Evolutionary conservation across 2,329 filamentous ascomycete species (phyloP).

Genomic region (Triangularia setosa): DNA sequence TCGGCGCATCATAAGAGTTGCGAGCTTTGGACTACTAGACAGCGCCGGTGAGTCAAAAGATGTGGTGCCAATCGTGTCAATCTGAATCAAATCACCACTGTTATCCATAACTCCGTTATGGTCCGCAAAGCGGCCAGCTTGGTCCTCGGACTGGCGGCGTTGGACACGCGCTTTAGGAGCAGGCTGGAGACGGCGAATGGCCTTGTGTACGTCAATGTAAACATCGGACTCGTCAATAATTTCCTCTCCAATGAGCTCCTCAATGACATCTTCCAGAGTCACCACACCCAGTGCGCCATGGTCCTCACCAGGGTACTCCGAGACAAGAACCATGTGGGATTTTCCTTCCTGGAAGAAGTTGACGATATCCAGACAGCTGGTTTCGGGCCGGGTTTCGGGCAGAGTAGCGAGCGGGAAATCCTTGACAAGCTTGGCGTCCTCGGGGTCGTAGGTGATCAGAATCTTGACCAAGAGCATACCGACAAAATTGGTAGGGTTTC

Average conservation of each 20-base stretch:
- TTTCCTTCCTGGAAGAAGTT: conserved; percentile 99
- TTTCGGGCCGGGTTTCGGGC: conserved; percentile 90
- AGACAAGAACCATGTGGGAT: conserved; percentile 97
- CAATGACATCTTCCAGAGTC: conserved; percentile 95
- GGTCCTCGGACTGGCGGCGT: conserved; percentile 35
- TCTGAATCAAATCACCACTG: conserved; percentile 28
- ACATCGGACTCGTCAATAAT: conserved; percentile 99
- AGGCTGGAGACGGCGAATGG: conserved; percentile 81
- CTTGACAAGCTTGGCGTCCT: conserved; percentile 79
- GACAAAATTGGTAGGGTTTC: conserved; percentile 82
- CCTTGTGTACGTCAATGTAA: conserved; percentile 97
- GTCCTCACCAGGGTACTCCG: conserved; percentile 83
- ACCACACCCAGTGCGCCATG: conserved; percentile 89
- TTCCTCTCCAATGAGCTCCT: conserved; percentile 98
- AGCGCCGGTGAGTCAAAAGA: conserved; percentile 38
- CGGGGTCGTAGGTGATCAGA: conserved; percentile 95
- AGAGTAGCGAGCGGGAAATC: conserved; percentile 92
- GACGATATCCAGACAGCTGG: conserved; percentile 95
- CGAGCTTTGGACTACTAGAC: conserved; percentile 47
- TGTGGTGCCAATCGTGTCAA: conserved; percentile 34
- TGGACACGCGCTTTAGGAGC: conserved; percentile 69
- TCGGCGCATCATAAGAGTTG: conserved; percentile 58
- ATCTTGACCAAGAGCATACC: conserved; percentile 99
- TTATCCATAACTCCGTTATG: conserved; percentile 28
- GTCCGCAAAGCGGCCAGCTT: conserved; percentile 20